phyloP scores from a whole-genome alignment of 192 early-diverging fungal species.

The Coemansia umbellata region DNA sequence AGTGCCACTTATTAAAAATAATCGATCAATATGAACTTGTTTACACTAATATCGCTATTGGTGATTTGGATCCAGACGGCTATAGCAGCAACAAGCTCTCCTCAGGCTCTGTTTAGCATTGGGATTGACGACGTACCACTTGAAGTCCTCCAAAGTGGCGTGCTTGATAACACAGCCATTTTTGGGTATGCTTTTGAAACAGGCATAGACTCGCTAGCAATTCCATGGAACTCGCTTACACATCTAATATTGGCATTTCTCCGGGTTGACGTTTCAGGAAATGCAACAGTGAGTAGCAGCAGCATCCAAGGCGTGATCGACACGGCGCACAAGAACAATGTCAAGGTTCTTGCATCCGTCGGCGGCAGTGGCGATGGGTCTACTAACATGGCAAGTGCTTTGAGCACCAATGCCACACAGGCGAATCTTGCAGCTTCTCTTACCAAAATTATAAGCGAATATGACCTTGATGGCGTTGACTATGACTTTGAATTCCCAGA shows the following conservation, averaged over 20 bases:
- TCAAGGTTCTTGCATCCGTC: conserved; percentile 62
- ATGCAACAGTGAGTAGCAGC: conserved; percentile 10
- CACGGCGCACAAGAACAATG: conserved; percentile 30
- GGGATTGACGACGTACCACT: conserved; percentile 14
- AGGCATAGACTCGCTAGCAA: conserved; percentile 13
- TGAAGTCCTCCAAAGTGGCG: conserved; percentile 25
- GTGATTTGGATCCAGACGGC: not conserved
- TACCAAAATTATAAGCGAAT: conserved; percentile 34
- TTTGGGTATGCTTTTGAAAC: conserved; percentile 43
- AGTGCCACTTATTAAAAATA: not conserved
- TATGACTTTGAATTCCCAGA: conserved; percentile 63
- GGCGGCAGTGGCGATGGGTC: conserved; percentile 70
- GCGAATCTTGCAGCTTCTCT: conserved; percentile 32
- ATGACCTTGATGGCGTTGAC: conserved; percentile 61
- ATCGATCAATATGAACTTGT: not conserved
- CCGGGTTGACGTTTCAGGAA: conserved; percentile 13
- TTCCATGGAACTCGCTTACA: conserved; percentile 54
- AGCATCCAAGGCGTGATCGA: conserved; percentile 14
- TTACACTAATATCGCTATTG: not conserved
- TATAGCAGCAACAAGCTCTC: not conserved
- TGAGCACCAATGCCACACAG: conserved; percentile 30
- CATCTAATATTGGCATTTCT: conserved; percentile 63
- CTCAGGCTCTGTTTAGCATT: not conserved
- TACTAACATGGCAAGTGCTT: conserved; percentile 52
- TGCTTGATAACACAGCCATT: conserved; percentile 23